phyloP scores from a whole-genome alignment of 2,329 filamentous ascomycete genomes.

The Sporothrix humicola region DNA sequence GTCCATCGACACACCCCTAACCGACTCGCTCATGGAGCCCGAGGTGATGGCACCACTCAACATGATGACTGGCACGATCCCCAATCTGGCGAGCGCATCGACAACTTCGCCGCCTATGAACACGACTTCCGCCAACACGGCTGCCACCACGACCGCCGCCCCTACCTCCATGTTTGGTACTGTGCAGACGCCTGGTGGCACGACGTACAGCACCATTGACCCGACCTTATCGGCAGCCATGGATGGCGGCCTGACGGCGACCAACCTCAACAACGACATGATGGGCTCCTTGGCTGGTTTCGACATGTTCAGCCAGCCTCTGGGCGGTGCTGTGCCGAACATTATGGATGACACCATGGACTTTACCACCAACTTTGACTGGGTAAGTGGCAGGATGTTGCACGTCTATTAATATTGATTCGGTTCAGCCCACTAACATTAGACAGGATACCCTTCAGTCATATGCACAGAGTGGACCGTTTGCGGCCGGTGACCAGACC shows the following conservation, averaged over 20 bases:
- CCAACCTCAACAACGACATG: constrained; percentile 48
- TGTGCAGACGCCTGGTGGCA: constrained; percentile 50
- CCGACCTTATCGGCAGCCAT: constrained; percentile 42
- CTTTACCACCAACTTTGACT: constrained; percentile 61
- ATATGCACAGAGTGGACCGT: constrained; percentile 61
- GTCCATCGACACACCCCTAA: constrained; percentile 25
- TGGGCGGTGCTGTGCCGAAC: not conserved
- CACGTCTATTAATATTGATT: not conserved
- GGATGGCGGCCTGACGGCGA: constrained; percentile 39
- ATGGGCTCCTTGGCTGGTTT: constrained; percentile 41
- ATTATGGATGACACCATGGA: constrained; percentile 48
- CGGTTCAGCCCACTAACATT: not conserved
- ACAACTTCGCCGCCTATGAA: not conserved
- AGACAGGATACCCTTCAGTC: constrained; percentile 61
- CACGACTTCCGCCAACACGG: not conserved
- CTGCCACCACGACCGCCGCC: constrained; percentile 39
- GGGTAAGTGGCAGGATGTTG: constrained; percentile 53
- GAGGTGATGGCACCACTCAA: constrained; percentile 50
- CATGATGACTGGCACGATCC: constrained; percentile 50
- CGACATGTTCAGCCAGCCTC: constrained; percentile 57
- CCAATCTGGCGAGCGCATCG: not conserved
- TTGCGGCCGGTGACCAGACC: constrained; percentile 55
- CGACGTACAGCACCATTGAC: constrained; percentile 54
- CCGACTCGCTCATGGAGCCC: constrained; percentile 45
- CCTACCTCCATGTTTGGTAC: constrained; percentile 40